phyloP scores from a whole-genome alignment of 306 rosid species.

The Dryas alaskensis region DNA sequence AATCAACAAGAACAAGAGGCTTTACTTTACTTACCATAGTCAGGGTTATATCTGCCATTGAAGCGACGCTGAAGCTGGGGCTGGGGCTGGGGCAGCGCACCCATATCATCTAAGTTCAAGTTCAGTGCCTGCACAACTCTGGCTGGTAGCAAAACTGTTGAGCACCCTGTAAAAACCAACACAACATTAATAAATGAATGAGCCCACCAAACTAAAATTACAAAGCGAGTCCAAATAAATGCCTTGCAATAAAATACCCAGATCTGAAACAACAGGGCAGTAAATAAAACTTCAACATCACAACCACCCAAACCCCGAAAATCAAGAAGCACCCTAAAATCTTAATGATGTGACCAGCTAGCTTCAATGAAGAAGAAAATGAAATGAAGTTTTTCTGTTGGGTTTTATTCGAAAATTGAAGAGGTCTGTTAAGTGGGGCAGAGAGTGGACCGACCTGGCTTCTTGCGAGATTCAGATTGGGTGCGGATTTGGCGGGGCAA shows the following conservation, averaged over 20 bases:
- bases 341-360: constrained; percentile 6
- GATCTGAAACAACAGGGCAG: not conserved
- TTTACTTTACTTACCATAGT: constrained; percentile 34
- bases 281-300: not conserved
- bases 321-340: not conserved
- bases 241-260: not conserved
- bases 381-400: not conserved
- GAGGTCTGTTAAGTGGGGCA: not conserved
- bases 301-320: not conserved
- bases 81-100: constrained; percentile 23
- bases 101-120: constrained; percentile 38
- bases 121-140: constrained; percentile 67
- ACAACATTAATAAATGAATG: not conserved
- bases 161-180: constrained; percentile 34
- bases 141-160: constrained; percentile 60
- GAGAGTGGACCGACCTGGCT: constrained; percentile 37
- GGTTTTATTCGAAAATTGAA: not conserved
- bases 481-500: constrained; percentile 53
- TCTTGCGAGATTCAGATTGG: constrained; percentile 32
- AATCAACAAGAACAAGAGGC: not conserved
- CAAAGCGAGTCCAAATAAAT: not conserved
- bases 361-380: not conserved
- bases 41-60: constrained; percentile 25
- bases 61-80: constrained; percentile 34
- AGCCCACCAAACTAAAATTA: not conserved